Evolutionary conservation across 208 protist species (phyloP), one percentile per base, ranked within the genome.

Genomic region (Leishmania amazonensis): DNA sequence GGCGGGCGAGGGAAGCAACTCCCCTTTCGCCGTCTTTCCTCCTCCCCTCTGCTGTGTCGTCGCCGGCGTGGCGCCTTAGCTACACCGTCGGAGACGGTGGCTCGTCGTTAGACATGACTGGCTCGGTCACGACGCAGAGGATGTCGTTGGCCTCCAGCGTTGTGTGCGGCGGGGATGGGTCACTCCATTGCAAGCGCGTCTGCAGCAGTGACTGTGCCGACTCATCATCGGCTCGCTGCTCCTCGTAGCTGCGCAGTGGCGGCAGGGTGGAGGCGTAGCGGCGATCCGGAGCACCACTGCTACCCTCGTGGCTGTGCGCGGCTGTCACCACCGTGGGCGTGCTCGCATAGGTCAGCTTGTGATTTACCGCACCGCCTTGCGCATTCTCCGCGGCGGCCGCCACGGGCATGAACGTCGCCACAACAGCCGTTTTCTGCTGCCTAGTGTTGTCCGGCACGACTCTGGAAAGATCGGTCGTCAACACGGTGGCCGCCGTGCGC

Each of bases 181-280:
- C 35, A 72, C 38, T 28, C 13, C 21, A 62, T 38, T 38, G 51
- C 35, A 49, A 57, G n/a, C 58, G 53, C 49, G 24, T 19, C 60
- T 35, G 60, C 80, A 67, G 57, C 21, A 73, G 62, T 40, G 64
- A 70, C 80, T 83, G 49, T 1, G 38, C 9, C 17, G 65, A n/a
- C 42, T 53, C 45, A 19, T 62, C 67, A n/a, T 79, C 49, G 31
- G 57, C 60, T 21, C 60, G 68, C 53, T 28, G 31, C 72, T 81
- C 81, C 76, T 85, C 76, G 40, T 35, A 35, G 17, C 54, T 74
- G 70, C 60, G 70, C 35, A 85, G 76, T 13, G 79, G 73, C 47
- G 60, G 62, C 9, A 65, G 62, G 42, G 73, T 60, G n/a, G 74
- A 57, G 31, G 75, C 28, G 60, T 21, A n/a, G 15, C 21, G 57